A percentile compares a stretch with the other conserved stretches of the same genome.
Evolutionary conservation across 768 basidiomycete genomes (phyloP).

Genomic region (Termitomyces sp.): DNA sequence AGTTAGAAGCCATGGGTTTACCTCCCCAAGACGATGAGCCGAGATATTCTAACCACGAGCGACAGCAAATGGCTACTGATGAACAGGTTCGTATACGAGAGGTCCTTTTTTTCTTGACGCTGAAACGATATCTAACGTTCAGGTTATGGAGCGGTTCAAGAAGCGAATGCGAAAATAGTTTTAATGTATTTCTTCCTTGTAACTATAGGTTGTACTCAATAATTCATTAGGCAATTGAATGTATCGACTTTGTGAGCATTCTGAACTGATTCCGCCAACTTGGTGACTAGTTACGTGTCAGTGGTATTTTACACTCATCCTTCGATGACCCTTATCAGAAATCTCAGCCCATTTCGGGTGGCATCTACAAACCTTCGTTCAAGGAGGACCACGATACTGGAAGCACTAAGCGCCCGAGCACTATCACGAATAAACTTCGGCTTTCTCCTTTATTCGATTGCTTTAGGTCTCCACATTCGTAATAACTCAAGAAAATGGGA

Average conservation of each 20-base stretch:
- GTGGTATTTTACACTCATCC: not conserved
- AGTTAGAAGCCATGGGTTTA: conserved; percentile 80
- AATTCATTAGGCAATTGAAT: not conserved
- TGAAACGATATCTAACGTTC: not conserved
- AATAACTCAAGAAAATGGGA: not conserved
- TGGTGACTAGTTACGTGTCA: not conserved
- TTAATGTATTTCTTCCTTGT: conserved; percentile 2
- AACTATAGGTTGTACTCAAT: conserved; percentile 2
- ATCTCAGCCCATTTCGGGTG: too few relatives aligned
- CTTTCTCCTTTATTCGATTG: not conserved
- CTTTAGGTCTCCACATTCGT: not conserved
- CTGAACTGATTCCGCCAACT: too few relatives aligned
- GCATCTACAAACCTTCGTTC: too few relatives aligned
- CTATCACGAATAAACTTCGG: not conserved
- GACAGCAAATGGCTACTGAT: conserved; percentile 84
- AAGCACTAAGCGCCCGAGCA: not conserved
- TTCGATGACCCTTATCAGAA: not conserved
- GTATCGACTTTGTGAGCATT: not conserved
- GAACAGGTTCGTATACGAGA: conserved; percentile 56
- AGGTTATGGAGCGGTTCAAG: conserved; percentile 98
- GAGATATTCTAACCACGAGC: conserved; percentile 43
- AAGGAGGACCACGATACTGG: not conserved
- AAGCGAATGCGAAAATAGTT: conserved; percentile 82
- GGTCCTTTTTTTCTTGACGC: not conserved
- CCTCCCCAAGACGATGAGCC: conserved; percentile 49